Evolutionary conservation across 257 asterid species (phyloP).

Genomic region (Scutellaria baicalensis): DNA sequence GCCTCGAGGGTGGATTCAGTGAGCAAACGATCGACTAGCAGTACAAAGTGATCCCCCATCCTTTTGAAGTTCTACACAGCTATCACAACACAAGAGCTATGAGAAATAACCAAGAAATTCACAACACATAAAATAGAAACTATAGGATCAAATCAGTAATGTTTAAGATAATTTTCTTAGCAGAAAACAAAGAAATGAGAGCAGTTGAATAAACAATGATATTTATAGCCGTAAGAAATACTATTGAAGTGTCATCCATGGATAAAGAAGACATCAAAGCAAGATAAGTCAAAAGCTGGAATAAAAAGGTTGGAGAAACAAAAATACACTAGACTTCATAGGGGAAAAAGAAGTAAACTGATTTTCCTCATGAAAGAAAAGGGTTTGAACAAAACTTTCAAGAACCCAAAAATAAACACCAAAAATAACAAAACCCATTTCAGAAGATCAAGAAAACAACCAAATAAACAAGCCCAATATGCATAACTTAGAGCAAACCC

Average conservation of each 20-base stretch:
- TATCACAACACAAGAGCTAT: slow-evolving; percentile 10
- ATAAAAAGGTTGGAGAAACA: slow-evolving; percentile 2
- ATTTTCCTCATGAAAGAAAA: slow-evolving; percentile 16
- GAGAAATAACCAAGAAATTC: slow-evolving; percentile 5
- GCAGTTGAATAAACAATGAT: not conserved
- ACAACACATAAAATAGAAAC: not conserved
- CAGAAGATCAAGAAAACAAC: not conserved
- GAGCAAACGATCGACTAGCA: slow-evolving; percentile 90
- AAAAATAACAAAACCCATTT: slow-evolving; percentile 16
- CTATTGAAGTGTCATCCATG: slow-evolving; percentile 2
- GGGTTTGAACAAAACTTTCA: not conserved
- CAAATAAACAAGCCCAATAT: no score
- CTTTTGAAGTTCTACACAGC: slow-evolving; percentile 7
- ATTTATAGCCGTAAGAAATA: slow-evolving; percentile 8
- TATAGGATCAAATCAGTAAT: not conserved
- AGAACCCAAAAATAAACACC: not conserved
- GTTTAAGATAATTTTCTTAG: not conserved
- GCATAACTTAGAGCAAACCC: not conserved
- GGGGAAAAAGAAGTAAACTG: not conserved
- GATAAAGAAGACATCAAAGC: slow-evolving; percentile 11
- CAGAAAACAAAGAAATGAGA: not conserved
- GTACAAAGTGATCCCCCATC: slow-evolving; percentile 97
- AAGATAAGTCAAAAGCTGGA: slow-evolving; percentile 1
- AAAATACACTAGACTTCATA: not conserved
- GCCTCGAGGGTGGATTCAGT: slow-evolving; percentile 95